A percentile compares a stretch with the other conserved stretches of the same genome.
These are phyloP conservation scores for Artemisia princeps DNA, from an alignment of 140 eudicot species.

Conservation along the genomic window DNA sequence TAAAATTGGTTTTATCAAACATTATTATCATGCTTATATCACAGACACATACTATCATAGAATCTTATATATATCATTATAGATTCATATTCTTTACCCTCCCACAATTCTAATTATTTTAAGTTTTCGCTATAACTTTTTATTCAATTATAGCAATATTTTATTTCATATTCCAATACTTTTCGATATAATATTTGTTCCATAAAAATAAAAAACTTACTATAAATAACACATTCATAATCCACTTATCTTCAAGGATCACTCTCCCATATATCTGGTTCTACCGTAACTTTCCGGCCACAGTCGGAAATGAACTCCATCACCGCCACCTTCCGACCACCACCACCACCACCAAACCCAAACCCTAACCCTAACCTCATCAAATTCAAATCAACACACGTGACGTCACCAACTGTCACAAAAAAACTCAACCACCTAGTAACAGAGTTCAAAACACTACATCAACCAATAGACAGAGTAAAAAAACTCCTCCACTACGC, in stretches of 20 bases:
- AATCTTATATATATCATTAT: not conserved
- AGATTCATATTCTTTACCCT: slow-evolving; percentile 19
- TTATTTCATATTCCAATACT: not conserved
- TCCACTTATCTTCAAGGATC: slow-evolving; percentile 24
- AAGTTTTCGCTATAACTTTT: not conserved
- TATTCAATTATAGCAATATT: not conserved
- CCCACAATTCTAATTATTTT: not conserved
- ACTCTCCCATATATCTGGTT: slow-evolving; percentile 15
- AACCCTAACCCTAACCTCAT: slow-evolving; percentile 8
- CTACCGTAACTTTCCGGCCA: too few relatives aligned
- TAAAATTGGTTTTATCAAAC: not conserved
- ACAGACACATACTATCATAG: too few relatives aligned
- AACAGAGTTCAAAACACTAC: slow-evolving; percentile 48
- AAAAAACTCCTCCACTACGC: slow-evolving; percentile 66
- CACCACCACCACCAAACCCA: slow-evolving; percentile 12
- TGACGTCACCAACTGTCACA: slow-evolving; percentile 21
- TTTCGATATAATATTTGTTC: not conserved
- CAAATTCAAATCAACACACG: not conserved
- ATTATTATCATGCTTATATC: not conserved
- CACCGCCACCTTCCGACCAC: slow-evolving; percentile 6
- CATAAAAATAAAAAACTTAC: not conserved
- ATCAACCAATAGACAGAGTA: slow-evolving; percentile 64
- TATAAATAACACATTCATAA: slow-evolving; percentile 10
- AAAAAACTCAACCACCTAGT: slow-evolving; percentile 37
- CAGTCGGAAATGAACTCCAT: too few relatives aligned